Evolutionary conservation across 2,329 filamentous ascomycete species (phyloP).

Genomic region (Aspergillus calidoustus): DNA sequence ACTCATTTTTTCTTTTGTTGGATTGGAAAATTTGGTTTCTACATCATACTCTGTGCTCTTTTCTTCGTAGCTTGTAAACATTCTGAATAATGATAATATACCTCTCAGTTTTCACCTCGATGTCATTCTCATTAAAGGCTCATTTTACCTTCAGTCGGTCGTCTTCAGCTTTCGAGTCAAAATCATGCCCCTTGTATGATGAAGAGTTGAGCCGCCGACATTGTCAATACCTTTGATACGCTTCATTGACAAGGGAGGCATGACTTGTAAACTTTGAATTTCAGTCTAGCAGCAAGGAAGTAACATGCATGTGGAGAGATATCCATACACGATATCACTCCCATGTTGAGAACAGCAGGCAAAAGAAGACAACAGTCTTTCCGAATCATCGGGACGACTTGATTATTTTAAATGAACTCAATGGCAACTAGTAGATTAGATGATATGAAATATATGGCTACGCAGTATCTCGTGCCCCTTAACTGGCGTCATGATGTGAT

Average conservation of each 20-base stretch:
- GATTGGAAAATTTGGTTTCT: slow-evolving; percentile 15
- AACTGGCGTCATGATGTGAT: neutral
- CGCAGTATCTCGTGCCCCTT: neutral
- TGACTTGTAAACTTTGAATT: too few species aligned
- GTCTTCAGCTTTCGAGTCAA: too few species aligned
- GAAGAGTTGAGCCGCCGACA: too few species aligned
- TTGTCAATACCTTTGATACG: too few species aligned
- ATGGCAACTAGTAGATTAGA: neutral
- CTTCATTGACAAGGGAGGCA: too few species aligned
- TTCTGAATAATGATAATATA: too few species aligned
- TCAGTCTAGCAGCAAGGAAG: too few species aligned
- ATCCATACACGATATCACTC: neutral
- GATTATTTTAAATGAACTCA: neutral
- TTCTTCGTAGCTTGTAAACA: slow-evolving; percentile 4
- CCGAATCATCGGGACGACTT: neutral
- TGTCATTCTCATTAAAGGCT: neutral
- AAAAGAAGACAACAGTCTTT: neutral
- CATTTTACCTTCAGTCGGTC: too few species aligned
- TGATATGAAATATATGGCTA: slow-evolving; percentile 2
- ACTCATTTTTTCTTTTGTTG: slow-evolving; percentile 36
- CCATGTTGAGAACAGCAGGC: neutral
- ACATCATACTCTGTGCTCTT: slow-evolving; percentile 4
- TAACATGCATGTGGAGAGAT: too few species aligned
- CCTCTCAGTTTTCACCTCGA: neutral
- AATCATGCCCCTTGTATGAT: too few species aligned